phyloP scores from a whole-genome alignment of 2,329 filamentous ascomycete genomes.

The Talaromyces albobiverticillius region DNA sequence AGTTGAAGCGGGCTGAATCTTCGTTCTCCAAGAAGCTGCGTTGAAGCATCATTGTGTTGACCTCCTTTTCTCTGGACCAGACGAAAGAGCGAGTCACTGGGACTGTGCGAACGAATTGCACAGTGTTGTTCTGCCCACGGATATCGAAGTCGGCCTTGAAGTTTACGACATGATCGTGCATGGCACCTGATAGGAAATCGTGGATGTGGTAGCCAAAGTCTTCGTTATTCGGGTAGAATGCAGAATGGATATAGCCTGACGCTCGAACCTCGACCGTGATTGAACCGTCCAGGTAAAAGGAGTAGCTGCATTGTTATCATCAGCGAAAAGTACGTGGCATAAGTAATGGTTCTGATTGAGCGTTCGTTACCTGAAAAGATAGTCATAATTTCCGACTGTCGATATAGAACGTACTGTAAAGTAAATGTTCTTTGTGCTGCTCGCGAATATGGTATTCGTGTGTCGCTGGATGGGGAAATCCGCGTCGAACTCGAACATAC shows the following conservation, averaged over 20 bases:
- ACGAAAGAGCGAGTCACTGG: not conserved
- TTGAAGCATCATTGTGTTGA: conserved; percentile 38
- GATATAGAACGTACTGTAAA: conserved; percentile 40
- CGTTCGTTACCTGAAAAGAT: conserved; percentile 44
- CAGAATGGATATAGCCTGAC: conserved; percentile 1
- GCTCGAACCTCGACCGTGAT: conserved; percentile 5
- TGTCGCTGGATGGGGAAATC: conserved; percentile 53
- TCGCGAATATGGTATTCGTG: conserved; percentile 39
- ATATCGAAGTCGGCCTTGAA: conserved; percentile 39
- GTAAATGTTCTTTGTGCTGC: conserved; percentile 44
- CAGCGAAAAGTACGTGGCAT: conserved; percentile 19
- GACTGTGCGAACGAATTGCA: conserved; percentile 23
- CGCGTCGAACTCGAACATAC: conserved; percentile 54
- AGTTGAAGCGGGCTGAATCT: conserved; percentile 29
- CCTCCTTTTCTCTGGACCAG: conserved; percentile 16
- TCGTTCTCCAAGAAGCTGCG: conserved; percentile 22
- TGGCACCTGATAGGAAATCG: conserved; percentile 28
- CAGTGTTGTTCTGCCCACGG: conserved; percentile 28
- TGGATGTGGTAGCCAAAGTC: conserved; percentile 29
- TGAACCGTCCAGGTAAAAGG: conserved; percentile 14
- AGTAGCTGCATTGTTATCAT: conserved; percentile 19
- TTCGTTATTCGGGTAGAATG: not conserved
- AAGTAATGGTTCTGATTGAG: not conserved
- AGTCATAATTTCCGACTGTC: conserved; percentile 45
- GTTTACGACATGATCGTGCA: conserved; percentile 39